Conservation (phyloP, 495 filamentous ascomycete genomes). For the Aspergillus homomorphus region DNA sequence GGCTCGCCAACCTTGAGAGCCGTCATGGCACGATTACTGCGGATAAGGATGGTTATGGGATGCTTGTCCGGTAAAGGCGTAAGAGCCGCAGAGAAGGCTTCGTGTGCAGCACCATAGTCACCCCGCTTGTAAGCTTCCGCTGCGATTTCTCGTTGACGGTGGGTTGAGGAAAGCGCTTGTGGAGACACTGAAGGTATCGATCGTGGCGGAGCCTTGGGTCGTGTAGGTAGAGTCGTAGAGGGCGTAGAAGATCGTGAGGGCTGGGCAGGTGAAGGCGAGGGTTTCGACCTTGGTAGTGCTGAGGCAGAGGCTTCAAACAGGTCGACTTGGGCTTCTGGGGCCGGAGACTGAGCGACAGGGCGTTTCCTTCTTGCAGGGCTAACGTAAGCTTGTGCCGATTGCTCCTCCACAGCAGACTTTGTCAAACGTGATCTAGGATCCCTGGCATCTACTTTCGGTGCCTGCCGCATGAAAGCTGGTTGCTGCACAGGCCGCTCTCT, state of each 20-base stretch:
- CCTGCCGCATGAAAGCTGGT: slow-evolving; percentile 39
- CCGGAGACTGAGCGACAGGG: slow-evolving; percentile 44
- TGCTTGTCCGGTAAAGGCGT: slow-evolving; percentile 72
- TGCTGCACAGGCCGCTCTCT: slow-evolving; percentile 27
- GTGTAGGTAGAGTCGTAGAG: slow-evolving; percentile 38
- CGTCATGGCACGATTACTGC: slow-evolving; percentile 89
- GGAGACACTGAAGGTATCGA: slow-evolving; percentile 66
- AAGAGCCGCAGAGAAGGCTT: slow-evolving; percentile 75
- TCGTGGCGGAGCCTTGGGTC: slow-evolving; percentile 54
- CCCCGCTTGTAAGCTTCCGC: slow-evolving; percentile 89
- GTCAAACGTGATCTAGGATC: slow-evolving; percentile 62
- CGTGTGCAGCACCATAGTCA: slow-evolving; percentile 83
- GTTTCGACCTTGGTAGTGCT: slow-evolving; percentile 27
- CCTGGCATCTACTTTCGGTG: slow-evolving; percentile 34
- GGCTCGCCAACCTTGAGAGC: slow-evolving; percentile 86
- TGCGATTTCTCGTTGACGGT: slow-evolving; percentile 71
- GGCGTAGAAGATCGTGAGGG: slow-evolving; percentile 26
- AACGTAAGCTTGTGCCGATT: slow-evolving; percentile 80
- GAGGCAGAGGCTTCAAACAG: slow-evolving; percentile 52
- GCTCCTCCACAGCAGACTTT: slow-evolving; percentile 73
- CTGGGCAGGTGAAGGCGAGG: slow-evolving; percentile 29
- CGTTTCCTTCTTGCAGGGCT: slow-evolving; percentile 83
- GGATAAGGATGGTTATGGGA: slow-evolving; percentile 77
- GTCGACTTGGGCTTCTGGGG: slow-evolving; percentile 51
- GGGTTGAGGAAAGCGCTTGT: slow-evolving; percentile 66